A percentile compares a stretch with the other conserved stretches of the same genome.
phyloP scores from a whole-genome alignment of 2,329 filamentous ascomycete genomes.

The Aspergillus oerlinghausenensis region DNA sequence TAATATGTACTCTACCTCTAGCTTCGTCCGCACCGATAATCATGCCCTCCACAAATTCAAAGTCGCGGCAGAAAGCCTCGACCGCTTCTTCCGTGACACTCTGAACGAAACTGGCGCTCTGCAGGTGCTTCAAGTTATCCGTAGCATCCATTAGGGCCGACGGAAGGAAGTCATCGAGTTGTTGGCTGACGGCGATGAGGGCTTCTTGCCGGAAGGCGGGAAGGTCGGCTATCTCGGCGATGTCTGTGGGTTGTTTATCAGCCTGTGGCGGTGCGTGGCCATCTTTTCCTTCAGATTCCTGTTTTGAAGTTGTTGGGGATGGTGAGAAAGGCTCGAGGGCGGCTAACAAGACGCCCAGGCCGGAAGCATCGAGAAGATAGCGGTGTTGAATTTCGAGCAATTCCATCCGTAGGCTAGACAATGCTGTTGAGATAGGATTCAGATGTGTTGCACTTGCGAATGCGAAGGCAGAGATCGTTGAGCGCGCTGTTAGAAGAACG shows the following conservation, averaged over 20 bases:
- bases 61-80: conserved; percentile 77
- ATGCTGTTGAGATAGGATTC: conserved; percentile 52
- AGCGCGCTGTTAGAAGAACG: conserved; percentile 40
- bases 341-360: conserved; percentile 60
- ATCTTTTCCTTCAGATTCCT: conserved; percentile 12
- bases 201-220: conserved; percentile 55
- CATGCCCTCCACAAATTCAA: conserved; percentile 64
- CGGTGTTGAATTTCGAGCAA: conserved; percentile 65
- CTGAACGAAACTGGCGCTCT: conserved; percentile 66
- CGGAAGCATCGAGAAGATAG: conserved; percentile 72
- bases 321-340: conserved; percentile 47
- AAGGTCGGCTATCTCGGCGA: conserved; percentile 53
- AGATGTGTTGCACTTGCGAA: conserved; percentile 62
- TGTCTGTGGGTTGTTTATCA: conserved; percentile 39
- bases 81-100: conserved; percentile 78
- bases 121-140: conserved; percentile 70
- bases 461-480: conserved; percentile 39
- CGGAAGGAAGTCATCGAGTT: conserved; percentile 83
- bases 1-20: conserved; percentile 30
- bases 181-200: conserved; percentile 66
- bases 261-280: conserved; percentile 14
- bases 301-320: conserved; percentile 8
- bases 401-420: conserved; percentile 40
- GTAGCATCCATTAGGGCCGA: conserved; percentile 90
- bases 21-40: conserved; percentile 57